phyloP scores from a whole-genome alignment of 768 basidiomycete species.

The Hebeloma cylindrosporum region DNA sequence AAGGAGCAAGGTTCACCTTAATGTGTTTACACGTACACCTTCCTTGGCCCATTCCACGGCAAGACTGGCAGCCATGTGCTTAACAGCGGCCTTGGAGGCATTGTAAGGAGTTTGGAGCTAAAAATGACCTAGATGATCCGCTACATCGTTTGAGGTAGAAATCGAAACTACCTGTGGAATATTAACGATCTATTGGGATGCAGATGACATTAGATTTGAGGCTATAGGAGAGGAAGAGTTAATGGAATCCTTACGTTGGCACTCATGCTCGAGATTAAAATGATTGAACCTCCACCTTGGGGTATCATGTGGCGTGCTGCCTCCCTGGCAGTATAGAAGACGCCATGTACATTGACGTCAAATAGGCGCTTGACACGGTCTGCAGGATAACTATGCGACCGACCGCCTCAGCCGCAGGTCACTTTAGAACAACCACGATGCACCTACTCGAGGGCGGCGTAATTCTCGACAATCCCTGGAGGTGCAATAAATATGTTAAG shows the following conservation, averaged over 20 bases:
- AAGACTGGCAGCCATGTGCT: constrained; percentile 90
- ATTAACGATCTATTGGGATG: constrained; percentile 92
- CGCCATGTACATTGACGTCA: constrained; percentile 93
- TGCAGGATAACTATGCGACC: constrained; percentile 66
- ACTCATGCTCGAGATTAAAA: constrained; percentile 90
- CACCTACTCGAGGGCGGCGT: constrained; percentile 77
- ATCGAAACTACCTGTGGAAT: constrained; percentile 69
- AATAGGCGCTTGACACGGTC: constrained; percentile 82
- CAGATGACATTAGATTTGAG: no score
- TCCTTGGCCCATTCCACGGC: constrained; percentile 96
- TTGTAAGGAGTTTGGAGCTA: constrained; percentile 94
- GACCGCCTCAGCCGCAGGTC: not conserved
- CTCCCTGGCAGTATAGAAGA: constrained; percentile 95
- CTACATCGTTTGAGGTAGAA: not conserved
- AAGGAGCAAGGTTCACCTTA: constrained; percentile 47
- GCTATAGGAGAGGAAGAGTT: not conserved
- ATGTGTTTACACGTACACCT: constrained; percentile 80
- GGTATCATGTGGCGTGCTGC: constrained; percentile 91
- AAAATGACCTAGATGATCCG: constrained; percentile 4
- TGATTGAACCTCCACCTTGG: constrained; percentile 74
- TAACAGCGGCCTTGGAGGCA: constrained; percentile 92
- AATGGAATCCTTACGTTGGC: constrained; percentile 57
- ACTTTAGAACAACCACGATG: not conserved
- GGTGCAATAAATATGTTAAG: constrained; percentile 3
- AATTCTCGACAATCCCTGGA: constrained; percentile 84